These are phyloP conservation scores for Saturnispora ahearnii DNA, from an alignment of 805 yeast genomes.

Conservation along the genomic window DNA sequence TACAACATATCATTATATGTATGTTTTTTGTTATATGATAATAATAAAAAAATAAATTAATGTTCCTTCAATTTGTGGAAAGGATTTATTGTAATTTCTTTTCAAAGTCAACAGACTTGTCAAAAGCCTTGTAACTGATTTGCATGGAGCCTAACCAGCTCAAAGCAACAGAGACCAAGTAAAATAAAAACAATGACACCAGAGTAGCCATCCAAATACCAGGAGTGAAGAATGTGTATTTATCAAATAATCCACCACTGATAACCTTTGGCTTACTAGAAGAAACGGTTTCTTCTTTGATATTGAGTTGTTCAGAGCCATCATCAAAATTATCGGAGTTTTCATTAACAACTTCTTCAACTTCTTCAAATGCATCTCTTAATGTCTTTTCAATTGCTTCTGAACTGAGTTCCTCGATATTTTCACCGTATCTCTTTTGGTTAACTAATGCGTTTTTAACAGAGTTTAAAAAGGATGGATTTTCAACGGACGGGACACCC, in stretches of 20 bases:
- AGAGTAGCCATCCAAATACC: constrained; percentile 73
- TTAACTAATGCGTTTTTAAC: neutral
- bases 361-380: constrained; percentile 25
- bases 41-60: neutral
- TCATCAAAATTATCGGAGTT: neutral
- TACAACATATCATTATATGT: neutral
- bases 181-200: constrained; percentile 52
- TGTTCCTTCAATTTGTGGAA: neutral
- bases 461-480: constrained; percentile 12
- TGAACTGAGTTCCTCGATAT: constrained; percentile 18
- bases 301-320: neutral
- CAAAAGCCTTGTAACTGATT: constrained; percentile 76
- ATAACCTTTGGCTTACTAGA: constrained; percentile 7
- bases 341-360: constrained; percentile 19
- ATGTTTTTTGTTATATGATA: neutral
- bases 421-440: constrained; percentile 14
- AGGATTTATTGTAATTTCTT: constrained; percentile 33
- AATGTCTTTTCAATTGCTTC: constrained; percentile 23
- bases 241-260: constrained; percentile 43
- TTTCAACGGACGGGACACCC: constrained; percentile 24
- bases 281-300: neutral
- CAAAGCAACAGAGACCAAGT: constrained; percentile 52
- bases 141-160: constrained; percentile 63
- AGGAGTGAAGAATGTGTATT: constrained; percentile 65
- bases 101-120: constrained; percentile 49